Evolutionary conservation across 352 stramenopile genomes (phyloP).

Genomic region (Thraustochytrium sp.): DNA sequence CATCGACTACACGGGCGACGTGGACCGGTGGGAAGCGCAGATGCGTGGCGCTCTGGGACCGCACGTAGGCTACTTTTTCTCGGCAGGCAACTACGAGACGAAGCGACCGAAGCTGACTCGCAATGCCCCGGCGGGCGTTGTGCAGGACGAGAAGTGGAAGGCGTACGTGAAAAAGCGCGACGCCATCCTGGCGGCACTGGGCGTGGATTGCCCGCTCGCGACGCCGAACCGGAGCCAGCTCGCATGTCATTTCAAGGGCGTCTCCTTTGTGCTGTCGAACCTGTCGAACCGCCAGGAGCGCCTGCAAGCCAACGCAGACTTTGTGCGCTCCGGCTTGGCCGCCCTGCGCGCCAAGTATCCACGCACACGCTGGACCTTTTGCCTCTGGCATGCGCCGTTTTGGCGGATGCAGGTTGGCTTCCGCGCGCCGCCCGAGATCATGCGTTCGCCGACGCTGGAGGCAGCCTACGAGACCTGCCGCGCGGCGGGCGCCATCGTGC

Average conservation of each 20-base stretch:
- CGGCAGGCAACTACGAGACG: constrained; percentile 28
- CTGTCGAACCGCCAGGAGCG: not conserved
- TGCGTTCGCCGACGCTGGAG: not conserved
- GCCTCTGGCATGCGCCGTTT: constrained; percentile 34
- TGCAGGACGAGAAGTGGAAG: not conserved
- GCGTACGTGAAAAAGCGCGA: not conserved
- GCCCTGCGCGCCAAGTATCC: not conserved
- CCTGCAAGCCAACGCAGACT: not conserved
- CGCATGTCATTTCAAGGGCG: constrained; percentile 17
- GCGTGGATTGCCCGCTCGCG: not conserved
- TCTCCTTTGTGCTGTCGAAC: constrained; percentile 30
- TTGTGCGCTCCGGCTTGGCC: not conserved
- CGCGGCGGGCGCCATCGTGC: not conserved
- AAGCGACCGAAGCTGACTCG: not conserved
- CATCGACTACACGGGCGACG: not conserved
- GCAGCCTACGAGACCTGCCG: constrained; percentile 8
- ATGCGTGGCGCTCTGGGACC: not conserved
- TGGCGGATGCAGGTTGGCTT: constrained; percentile 11
- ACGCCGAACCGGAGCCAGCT: not conserved
- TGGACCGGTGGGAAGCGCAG: not conserved
- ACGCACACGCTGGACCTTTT: constrained; percentile 14
- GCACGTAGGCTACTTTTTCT: constrained; percentile 24
- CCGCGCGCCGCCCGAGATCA: not conserved
- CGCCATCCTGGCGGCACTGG: not conserved
- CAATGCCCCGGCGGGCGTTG: not conserved